Evolutionary conservation across 257 asterid species (phyloP), one percentile per base, ranked within the genome.

Genomic region (Przewalskia tangutica): DNA sequence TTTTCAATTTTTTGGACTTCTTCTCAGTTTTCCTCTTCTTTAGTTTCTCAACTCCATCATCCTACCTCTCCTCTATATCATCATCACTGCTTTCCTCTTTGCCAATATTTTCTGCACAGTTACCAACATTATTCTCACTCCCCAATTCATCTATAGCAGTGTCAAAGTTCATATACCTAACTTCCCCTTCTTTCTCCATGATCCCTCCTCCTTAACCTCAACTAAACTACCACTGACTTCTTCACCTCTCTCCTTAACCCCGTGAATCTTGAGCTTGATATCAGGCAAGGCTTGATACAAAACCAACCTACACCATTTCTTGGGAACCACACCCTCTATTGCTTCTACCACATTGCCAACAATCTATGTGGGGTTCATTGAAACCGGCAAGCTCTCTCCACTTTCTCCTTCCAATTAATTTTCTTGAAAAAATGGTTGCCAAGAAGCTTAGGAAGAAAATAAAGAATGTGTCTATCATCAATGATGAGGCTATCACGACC

Each of bases 301-400:
- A n/a, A n/a, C n/a, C n/a, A n/a, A n/a, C n/a, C n/a, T 97, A 82
- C 83, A 91, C 98, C 98, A 93, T 77, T 89, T 89, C 84, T 87
- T 92, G 1, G 94, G 93, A 76, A 88, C 90, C 2, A 85, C 93
- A 1, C 94, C 91, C n/a, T 84, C 81, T 55, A 93, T 82, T 2
- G 88, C 97, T 10, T 82, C 88, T 8, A 81, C 20, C 66, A 90
- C 89, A 86, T 92, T 95, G 81, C 91, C 97, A 73, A 89, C 92
- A 77, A 95, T 83, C 83, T 87, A 95, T 7, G 81, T n/a, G n/a
- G n/a, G n/a, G n/a, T n/a, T n/a, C n/a, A n/a, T n/a, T n/a, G n/a
- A n/a, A n/a, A n/a, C n/a, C n/a, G n/a, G n/a, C n/a, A 81, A 70
- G 90, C 94, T 89, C 89, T 91, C 87, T 90, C 96, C 27, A 92